These are phyloP conservation scores for Knoxia roxburghii DNA, from an alignment of 257 asterid species.

Conservation along the genomic window DNA sequence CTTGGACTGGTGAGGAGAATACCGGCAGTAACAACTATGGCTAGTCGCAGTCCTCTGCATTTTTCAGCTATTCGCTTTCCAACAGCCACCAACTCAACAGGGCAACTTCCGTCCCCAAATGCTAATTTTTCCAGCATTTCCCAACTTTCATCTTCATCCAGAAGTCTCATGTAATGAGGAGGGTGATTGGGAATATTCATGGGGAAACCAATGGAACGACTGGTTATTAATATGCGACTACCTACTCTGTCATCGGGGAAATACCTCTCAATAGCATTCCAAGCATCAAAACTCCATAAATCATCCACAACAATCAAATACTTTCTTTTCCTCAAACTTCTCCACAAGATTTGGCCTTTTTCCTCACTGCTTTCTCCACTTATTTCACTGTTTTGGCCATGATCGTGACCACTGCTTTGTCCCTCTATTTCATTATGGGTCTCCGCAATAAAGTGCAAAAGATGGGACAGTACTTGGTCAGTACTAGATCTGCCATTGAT, in stretches of 20 bases:
- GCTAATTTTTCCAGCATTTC: slow-evolving; percentile 4
- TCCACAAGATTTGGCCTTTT: neutral
- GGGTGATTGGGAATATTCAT: neutral
- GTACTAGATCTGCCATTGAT: neutral
- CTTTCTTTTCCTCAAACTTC: neutral
- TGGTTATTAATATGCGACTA: slow-evolving; percentile 7
- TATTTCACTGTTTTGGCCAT: too few relatives aligned
- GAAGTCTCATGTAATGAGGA: slow-evolving; percentile 8
- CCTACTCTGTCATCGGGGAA: slow-evolving; percentile 13
- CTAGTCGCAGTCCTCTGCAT: slow-evolving; percentile 13
- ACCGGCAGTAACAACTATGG: slow-evolving; percentile 3
- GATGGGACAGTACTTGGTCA: neutral
- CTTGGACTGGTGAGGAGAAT: too few relatives aligned
- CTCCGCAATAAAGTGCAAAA: neutral
- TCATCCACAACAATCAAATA: slow-evolving; percentile 8
- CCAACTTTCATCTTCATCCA: slow-evolving; percentile 1
- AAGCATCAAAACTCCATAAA: neutral
- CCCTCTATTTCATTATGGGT: neutral
- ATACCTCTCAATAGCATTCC: neutral
- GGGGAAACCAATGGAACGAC: neutral
- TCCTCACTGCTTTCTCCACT: slow-evolving; percentile 4
- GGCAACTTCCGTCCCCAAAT: neutral
- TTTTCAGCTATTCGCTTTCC: slow-evolving; percentile 6
- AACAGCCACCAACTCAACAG: neutral
- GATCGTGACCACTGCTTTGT: neutral